Evolutionary conservation across 108 stramenopile species (phyloP).

Genomic region (Cyclotella baltica): DNA sequence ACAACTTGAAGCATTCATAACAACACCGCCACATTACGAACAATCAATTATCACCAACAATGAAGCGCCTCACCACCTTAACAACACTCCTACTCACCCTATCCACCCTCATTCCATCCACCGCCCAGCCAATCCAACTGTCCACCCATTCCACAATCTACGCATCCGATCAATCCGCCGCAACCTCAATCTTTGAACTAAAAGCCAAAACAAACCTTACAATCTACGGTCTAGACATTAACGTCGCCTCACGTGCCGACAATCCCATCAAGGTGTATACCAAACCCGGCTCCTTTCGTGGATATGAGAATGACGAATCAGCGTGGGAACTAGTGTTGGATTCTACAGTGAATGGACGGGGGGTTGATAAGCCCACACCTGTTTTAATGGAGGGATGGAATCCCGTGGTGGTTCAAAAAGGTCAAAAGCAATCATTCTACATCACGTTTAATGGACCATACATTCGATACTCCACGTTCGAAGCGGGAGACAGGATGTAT

Average conservation of each 20-base stretch:
- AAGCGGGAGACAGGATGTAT: not conserved
- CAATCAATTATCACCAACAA: not conserved
- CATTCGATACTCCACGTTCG: not conserved
- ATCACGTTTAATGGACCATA: not conserved
- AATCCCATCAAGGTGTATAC: constrained; percentile 9
- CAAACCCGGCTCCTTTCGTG: constrained; percentile 13
- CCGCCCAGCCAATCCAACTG: not conserved
- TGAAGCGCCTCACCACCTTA: not conserved
- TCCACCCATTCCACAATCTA: constrained; percentile 6
- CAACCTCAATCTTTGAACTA: constrained; percentile 11
- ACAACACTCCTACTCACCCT: not conserved
- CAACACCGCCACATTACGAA: no score
- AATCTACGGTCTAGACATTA: constrained; percentile 27
- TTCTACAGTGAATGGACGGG: constrained; percentile 13
- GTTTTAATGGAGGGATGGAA: constrained; percentile 14
- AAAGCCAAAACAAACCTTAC: constrained; percentile 14
- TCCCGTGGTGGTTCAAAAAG: constrained; percentile 3
- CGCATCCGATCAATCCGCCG: constrained; percentile 12
- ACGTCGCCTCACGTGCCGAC: not conserved
- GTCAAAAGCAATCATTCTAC: constrained; percentile 17
- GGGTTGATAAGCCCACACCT: constrained; percentile 11
- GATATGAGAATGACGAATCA: constrained; percentile 22
- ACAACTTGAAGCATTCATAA: no score
- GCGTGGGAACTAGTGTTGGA: constrained; percentile 18
- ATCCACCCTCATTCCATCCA: not conserved